A percentile compares a stretch with the other conserved stretches of the same genome.
These are phyloP conservation scores for Leptographium radiaticola DNA, from an alignment of 2,329 filamentous ascomycete genomes.

Conservation along the genomic window DNA sequence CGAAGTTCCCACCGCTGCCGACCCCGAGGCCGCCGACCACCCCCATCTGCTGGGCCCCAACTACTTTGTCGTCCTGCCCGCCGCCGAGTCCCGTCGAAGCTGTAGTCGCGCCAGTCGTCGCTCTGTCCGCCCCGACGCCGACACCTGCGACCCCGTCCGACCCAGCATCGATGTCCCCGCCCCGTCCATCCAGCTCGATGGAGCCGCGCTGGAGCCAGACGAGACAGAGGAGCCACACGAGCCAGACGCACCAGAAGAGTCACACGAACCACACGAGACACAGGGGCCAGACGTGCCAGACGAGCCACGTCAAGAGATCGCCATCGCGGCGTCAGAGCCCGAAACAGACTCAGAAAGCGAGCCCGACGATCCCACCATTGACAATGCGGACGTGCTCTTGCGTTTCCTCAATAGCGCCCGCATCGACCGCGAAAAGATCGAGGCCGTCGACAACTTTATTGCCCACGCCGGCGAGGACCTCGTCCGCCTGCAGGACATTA, in stretches of 20 bases:
- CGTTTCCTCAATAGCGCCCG: constrained; percentile 49
- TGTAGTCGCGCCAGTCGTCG: constrained; percentile 11
- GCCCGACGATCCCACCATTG: constrained; percentile 30
- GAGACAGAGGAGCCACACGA: not conserved
- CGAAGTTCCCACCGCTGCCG: not conserved
- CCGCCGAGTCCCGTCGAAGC: constrained; percentile 25
- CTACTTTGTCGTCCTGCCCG: constrained; percentile 64
- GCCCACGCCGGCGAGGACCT: constrained; percentile 62
- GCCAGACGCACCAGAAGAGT: too few relatives aligned
- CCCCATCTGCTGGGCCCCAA: constrained; percentile 59
- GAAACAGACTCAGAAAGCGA: not conserved
- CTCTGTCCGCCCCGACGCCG: constrained; percentile 8
- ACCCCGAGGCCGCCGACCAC: constrained; percentile 15
- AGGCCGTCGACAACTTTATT: constrained; percentile 69
- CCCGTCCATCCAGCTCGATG: too few relatives aligned
- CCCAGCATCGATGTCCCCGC: too few relatives aligned
- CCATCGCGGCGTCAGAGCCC: too few relatives aligned
- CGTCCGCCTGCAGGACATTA: constrained; percentile 58
- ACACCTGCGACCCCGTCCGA: too few relatives aligned
- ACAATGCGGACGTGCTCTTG: constrained; percentile 57
- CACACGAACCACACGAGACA: not conserved
- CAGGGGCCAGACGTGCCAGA: too few relatives aligned
- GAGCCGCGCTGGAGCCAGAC: not conserved
- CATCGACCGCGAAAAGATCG: constrained; percentile 86
- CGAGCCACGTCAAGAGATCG: too few relatives aligned